Evolutionary conservation across 2,329 filamentous ascomycete species (phyloP).

Genomic region (Venturia pyrina): DNA sequence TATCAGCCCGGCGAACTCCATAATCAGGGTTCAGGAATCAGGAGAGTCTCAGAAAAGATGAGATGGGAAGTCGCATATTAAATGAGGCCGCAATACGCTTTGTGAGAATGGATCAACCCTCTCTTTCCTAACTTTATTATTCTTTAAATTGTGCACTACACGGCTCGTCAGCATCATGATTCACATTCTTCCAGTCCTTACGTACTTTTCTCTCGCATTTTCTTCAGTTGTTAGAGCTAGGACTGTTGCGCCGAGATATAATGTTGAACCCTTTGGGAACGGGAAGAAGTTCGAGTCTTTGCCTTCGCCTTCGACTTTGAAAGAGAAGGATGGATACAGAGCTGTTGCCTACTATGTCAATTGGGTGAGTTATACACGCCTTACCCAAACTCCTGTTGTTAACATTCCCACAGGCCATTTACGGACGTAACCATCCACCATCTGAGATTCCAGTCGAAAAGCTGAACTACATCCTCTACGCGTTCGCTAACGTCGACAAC

Average conservation of each 20-base stretch:
- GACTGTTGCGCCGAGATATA: neutral
- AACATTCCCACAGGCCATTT: conserved; percentile 52
- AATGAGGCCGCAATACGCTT: neutral
- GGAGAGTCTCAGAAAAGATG: neutral
- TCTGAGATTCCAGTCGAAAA: conserved; percentile 72
- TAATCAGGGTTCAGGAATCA: neutral
- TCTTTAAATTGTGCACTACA: neutral
- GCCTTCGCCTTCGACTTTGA: neutral
- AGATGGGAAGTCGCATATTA: neutral
- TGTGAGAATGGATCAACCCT: neutral
- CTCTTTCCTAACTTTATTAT: neutral
- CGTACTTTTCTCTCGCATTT: neutral
- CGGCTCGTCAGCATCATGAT: conserved; percentile 5
- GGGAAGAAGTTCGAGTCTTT: conserved; percentile 26
- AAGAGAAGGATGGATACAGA: conserved; percentile 34
- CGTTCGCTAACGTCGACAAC: conserved; percentile 76
- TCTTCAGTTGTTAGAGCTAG: neutral
- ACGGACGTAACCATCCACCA: conserved; percentile 74
- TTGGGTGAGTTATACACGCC: conserved; percentile 34
- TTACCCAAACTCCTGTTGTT: conserved; percentile 15
- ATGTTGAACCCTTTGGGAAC: neutral
- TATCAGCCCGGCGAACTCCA: neutral
- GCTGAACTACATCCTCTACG: conserved; percentile 81
- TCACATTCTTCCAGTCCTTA: neutral
- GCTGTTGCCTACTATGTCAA: conserved; percentile 67